Evolutionary conservation across 2,329 filamentous ascomycete genomes (phyloP).

Genomic region (Paraconiothyrium brasiliense): DNA sequence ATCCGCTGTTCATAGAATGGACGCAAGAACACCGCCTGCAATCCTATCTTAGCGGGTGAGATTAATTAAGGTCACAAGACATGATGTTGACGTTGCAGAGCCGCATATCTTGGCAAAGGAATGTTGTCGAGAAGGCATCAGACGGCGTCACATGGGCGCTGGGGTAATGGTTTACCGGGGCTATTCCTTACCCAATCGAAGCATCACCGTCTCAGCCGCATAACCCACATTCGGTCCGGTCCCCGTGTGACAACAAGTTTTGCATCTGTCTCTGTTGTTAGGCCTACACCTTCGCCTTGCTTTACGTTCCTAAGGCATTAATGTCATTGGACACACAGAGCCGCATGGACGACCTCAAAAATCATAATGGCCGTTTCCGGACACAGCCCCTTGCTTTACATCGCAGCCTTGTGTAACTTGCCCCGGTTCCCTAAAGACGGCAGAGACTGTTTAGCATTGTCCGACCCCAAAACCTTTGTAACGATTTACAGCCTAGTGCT

Average conservation of each 20-base stretch:
- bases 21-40: neutral
- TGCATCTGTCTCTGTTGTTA: neutral
- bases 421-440: neutral
- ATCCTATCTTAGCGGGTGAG: neutral
- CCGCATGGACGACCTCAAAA: neutral
- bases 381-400: neutral
- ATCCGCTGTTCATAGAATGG: neutral
- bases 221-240: neutral
- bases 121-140: neutral
- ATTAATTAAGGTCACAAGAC: neutral
- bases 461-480: neutral
- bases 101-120: neutral
- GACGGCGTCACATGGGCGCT: neutral
- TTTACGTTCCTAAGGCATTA: neutral
- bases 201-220: neutral
- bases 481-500: neutral
- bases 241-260: neutral
- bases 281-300: neutral
- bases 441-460: neutral
- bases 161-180: neutral
- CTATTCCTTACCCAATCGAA: neutral
- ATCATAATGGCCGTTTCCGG: neutral
- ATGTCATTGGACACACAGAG: neutral
- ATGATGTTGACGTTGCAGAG: neutral
- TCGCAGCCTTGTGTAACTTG: constrained; percentile 8